Base-by-base conservation (phyloP, 140 eudicot species). In the Senecio squalidus region DNA sequence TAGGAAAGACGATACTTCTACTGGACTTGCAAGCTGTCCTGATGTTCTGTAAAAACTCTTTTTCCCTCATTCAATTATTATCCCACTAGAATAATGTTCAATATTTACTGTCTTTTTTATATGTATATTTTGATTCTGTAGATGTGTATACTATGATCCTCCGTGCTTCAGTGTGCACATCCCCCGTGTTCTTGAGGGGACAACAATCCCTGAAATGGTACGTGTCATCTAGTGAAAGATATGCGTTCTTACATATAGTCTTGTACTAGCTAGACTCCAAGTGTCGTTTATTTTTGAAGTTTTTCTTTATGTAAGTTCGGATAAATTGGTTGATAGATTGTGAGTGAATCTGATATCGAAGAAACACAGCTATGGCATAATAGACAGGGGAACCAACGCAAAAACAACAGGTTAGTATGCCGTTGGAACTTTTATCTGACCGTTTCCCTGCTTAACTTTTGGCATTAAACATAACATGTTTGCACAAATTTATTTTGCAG, bases 151-250 rank as follows among this genome's bases (percentile, higher is more conserved):
- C 5, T 78, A 73, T 62, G 60, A 68, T 51, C 52, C 60, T 15
- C 80, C 77, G 1, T 29, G 54, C 15, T 38, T 21, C 5, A 10
- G 22, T 48, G 2, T 34, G 6, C 70, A 68, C 29, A n/a, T 73
- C 7, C 80, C 84, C 0, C 44, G 64, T 3, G 38, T 64, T 4
- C 77, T 78, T 7, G 77, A 66, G 30, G 84, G 77, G 13, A 47
- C 71, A 18, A 8, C 16, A 9, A 15, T 74, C 64, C 84, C 80
- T 1, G 77, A 64, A 50, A 25, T 39, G 62, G 84, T 78, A 69
- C n/a, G n/a, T 62, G 39, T 14, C 5, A 5, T 49, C 28, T n/a
- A 31, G 39, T n/a, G n/a, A n/a, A n/a, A n/a, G n/a, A n/a, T n/a
- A n/a, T n/a, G n/a, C n/a, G n/a, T n/a, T n/a, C n/a, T n/a, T n/a